These are phyloP conservation scores for Oryza brachyantha DNA, from an alignment of 176 grass and related monocot genomes.

Conservation along the genomic window DNA sequence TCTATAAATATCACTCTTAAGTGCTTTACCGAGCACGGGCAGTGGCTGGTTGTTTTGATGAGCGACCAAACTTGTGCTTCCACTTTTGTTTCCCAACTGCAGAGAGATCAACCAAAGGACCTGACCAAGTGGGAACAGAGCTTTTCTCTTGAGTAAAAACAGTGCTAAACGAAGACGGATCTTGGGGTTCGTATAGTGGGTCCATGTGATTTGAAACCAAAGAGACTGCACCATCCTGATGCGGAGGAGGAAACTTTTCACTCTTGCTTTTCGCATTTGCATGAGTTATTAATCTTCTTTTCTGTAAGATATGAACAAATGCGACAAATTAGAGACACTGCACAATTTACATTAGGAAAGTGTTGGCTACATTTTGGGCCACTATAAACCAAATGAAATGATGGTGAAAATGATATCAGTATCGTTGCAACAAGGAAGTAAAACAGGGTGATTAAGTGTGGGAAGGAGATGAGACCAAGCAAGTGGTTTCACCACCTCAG, in stretches of 20 bases:
- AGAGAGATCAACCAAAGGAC: constrained; percentile 69
- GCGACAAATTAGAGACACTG: constrained; percentile 3
- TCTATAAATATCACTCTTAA: constrained; percentile 30
- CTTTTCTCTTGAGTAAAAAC: constrained; percentile 74
- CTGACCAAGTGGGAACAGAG: constrained; percentile 58
- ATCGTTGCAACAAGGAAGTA: not conserved
- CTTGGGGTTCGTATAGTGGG: constrained; percentile 62
- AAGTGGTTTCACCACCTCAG: not conserved
- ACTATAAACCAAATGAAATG: not conserved
- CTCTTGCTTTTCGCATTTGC: constrained; percentile 84
- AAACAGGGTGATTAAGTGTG: not conserved
- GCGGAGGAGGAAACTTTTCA: constrained; percentile 84
- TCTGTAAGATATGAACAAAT: constrained; percentile 40
- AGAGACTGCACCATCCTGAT: constrained; percentile 66
- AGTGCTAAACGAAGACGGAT: constrained; percentile 71
- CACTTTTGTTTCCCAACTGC: constrained; percentile 50
- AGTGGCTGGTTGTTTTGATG: constrained; percentile 62
- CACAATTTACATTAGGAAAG: not conserved
- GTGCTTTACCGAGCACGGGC: constrained; percentile 54
- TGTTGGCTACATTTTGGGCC: not conserved
- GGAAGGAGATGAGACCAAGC: constrained; percentile 9
- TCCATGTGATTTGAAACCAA: constrained; percentile 72
- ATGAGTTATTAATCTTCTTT: constrained; percentile 57
- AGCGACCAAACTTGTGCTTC: constrained; percentile 61
- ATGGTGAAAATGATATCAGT: not conserved